Conservation (phyloP, 768 basidiomycete species). For the Vararia minispora region DNA sequence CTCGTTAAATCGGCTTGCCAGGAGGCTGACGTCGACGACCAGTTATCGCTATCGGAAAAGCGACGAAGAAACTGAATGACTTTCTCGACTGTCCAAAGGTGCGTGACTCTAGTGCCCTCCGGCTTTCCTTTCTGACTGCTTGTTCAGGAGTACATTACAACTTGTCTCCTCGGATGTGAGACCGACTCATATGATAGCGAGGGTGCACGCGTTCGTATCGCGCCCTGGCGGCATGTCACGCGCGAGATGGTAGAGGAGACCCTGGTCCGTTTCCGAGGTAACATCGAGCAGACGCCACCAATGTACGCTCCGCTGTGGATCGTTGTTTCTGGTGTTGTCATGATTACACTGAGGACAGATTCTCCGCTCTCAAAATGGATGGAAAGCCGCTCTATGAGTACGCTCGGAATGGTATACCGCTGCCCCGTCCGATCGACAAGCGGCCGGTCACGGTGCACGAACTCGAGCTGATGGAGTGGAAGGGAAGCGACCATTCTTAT, state of each 20-base stretch:
- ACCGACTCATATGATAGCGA: conserved; percentile 93
- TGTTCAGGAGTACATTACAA: conserved; percentile 79
- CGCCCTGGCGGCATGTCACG: conserved; percentile 79
- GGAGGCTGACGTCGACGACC: neutral
- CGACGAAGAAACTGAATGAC: conserved; percentile 73
- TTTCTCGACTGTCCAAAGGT: conserved; percentile 92
- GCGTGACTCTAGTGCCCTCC: conserved; percentile 7
- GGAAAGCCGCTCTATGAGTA: conserved; percentile 94
- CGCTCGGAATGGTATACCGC: conserved; percentile 79
- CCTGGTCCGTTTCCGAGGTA: conserved; percentile 68
- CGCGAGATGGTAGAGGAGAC: conserved; percentile 57
- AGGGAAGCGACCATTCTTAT: conserved; percentile 63
- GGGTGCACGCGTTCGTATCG: conserved; percentile 66
- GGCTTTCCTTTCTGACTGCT: neutral
- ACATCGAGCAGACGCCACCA: conserved; percentile 86
- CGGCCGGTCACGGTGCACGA: conserved; percentile 76
- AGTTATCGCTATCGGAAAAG: conserved; percentile 88
- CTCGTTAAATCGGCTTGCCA: too few species aligned
- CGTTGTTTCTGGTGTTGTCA: conserved; percentile 5
- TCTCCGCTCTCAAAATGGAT: conserved; percentile 98
- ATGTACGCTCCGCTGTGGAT: conserved; percentile 44
- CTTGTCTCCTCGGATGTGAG: conserved; percentile 85
- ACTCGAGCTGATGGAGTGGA: conserved; percentile 72
- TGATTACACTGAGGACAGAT: conserved; percentile 37
- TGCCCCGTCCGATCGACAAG: conserved; percentile 89